phyloP scores from a whole-genome alignment of 305 asterid species.

The Solanum chacoense region DNA sequence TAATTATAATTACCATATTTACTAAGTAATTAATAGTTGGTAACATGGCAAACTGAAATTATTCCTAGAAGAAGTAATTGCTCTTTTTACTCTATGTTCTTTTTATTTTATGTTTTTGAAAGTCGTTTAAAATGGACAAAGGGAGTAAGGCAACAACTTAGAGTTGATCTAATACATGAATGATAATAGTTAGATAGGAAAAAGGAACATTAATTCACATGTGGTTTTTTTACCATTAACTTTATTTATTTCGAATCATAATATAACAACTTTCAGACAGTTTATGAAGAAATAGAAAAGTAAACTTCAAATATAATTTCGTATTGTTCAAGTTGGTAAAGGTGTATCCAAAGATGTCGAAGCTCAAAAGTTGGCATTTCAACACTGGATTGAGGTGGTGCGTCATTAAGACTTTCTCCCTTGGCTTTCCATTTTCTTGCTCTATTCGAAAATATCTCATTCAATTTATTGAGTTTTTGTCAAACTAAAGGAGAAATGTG shows the following conservation, averaged over 20 bases:
- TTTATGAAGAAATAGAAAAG: background rate
- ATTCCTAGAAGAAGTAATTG: too few relatives aligned
- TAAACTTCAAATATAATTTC: background rate
- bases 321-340: constrained; percentile 61
- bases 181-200: background rate
- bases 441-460: background rate
- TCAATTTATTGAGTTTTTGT: background rate
- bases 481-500: background rate
- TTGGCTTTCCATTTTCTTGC: background rate
- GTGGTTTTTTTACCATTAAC: background rate
- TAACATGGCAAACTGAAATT: too few relatives aligned
- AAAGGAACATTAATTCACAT: too few relatives aligned
- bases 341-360: constrained; percentile 59
- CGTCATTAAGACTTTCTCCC: constrained; percentile 5
- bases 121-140: too few relatives aligned
- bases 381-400: constrained; percentile 91
- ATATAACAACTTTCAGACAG: background rate
- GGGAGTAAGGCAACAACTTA: too few relatives aligned
- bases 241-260: background rate
- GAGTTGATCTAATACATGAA: too few relatives aligned
- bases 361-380: constrained; percentile 81
- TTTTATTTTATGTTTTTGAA: too few relatives aligned
- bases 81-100: too few relatives aligned
- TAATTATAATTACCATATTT: too few relatives aligned
- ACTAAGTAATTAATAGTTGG: too few relatives aligned